phyloP scores from a whole-genome alignment of 371 early-diverging fungal species.

The Mucor racemosus region DNA sequence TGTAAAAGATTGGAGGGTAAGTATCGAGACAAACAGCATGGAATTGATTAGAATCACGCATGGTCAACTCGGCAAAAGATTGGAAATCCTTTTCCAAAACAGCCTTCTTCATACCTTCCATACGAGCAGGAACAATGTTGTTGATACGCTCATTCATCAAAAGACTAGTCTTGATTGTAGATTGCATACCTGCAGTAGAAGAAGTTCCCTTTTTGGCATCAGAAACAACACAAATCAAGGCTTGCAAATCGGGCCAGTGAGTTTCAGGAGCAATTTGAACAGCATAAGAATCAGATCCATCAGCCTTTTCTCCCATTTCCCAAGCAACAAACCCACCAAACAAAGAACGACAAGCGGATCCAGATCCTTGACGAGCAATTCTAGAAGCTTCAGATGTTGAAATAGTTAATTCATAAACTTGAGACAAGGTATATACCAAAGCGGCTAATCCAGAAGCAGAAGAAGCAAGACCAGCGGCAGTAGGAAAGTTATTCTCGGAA shows the following conservation, averaged over 20 bases:
- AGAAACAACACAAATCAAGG: constrained; percentile 91
- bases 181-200: constrained; percentile 97
- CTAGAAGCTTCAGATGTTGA: constrained; percentile 78
- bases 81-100: constrained; percentile 88
- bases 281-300: constrained; percentile 90
- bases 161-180: constrained; percentile 89
- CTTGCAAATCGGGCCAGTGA: constrained; percentile 97
- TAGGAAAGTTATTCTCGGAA: constrained; percentile 98
- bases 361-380: constrained; percentile 96
- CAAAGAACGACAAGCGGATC: constrained; percentile 96
- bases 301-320: constrained; percentile 82
- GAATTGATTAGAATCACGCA: constrained; percentile 99
- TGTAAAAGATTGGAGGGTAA: constrained; percentile 93
- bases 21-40: constrained; percentile 96
- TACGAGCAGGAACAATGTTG: constrained; percentile 83
- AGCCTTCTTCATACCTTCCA: constrained; percentile 86
- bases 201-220: constrained; percentile 92
- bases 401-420: constrained; percentile 76
- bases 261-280: constrained; percentile 88
- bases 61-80: constrained; percentile 92
- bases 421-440: constrained; percentile 84
- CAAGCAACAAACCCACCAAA: constrained; percentile 98
- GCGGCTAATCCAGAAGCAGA: constrained; percentile 98
- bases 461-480: constrained; percentile 99
- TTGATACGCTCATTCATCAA: constrained; percentile 86